Evolutionary conservation across 139 green algal genomes (phyloP).

Genomic region (Ulvella scutata): DNA sequence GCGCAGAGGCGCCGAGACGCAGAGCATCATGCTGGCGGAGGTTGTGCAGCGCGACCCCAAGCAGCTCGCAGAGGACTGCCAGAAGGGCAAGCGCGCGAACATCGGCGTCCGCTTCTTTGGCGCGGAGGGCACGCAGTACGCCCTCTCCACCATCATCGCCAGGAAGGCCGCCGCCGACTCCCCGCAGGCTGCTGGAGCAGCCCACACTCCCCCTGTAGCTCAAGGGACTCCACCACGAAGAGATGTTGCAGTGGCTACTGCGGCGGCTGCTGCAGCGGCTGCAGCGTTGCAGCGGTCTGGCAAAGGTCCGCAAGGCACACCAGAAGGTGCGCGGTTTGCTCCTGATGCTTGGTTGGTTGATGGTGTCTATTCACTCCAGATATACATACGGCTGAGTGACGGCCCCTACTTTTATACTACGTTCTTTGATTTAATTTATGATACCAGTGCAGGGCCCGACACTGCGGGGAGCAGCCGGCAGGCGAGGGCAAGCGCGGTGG

Average conservation of each 20-base stretch:
- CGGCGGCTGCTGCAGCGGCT: no score
- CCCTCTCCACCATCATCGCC: not conserved
- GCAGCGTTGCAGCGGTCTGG: no score
- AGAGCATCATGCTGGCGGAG: conserved; percentile 18
- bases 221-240: conserved; percentile 4
- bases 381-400: no score
- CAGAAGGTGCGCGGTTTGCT: no score
- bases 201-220: conserved; percentile 24
- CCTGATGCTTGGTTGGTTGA: no score
- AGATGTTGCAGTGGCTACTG: conserved; percentile 13
- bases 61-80: conserved; percentile 13
- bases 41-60: conserved; percentile 9
- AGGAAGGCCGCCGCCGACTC: no score
- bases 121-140: not conserved
- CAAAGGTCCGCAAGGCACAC: no score
- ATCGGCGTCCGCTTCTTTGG: not conserved
- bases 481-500: not conserved
- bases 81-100: not conserved
- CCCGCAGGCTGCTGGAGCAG: no score
- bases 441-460: no score
- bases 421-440: no score
- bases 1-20: not conserved
- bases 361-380: no score
- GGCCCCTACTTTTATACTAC: no score
- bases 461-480: not conserved